A percentile compares a stretch with the other conserved stretches of the same genome.
Evolutionary conservation across 73 alveolate species (phyloP).

Genomic region (Symbiodinium pilosum): DNA sequence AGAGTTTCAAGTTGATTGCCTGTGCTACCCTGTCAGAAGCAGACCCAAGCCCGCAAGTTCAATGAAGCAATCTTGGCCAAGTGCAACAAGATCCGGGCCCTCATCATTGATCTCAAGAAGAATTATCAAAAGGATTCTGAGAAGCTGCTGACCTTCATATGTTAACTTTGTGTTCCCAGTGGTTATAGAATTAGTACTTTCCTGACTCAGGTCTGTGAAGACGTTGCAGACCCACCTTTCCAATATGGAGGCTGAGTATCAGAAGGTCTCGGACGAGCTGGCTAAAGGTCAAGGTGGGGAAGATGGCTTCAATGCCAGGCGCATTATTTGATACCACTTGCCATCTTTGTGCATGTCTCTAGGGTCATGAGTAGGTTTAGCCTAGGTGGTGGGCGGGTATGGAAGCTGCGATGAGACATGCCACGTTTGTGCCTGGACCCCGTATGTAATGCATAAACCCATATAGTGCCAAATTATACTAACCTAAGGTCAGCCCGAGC

Average conservation of each 20-base stretch:
- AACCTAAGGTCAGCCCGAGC: neutral
- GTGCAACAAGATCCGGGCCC: neutral
- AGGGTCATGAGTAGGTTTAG: neutral
- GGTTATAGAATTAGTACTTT: no score
- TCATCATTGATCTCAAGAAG: neutral
- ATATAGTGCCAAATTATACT: neutral
- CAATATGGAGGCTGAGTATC: neutral
- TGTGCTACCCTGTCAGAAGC: neutral
- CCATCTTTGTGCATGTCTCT: neutral
- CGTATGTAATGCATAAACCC: no score
- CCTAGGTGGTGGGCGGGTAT: slow-evolving; percentile 3
- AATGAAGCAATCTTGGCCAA: neutral
- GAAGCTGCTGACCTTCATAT: neutral
- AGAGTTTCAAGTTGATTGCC: neutral
- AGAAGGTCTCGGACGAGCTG: neutral
- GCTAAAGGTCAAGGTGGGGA: neutral
- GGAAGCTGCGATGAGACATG: neutral
- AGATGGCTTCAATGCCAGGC: neutral
- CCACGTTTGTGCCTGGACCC: slow-evolving; percentile 11
- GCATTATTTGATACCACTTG: no score
- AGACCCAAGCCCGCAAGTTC: neutral
- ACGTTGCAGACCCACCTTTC: neutral
- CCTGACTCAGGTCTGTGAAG: neutral
- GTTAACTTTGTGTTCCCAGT: neutral
- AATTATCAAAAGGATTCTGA: neutral